Evolutionary conservation across 2,329 filamentous ascomycete species (phyloP), one percentile per base, ranked within the genome.

Genomic region (Coniochaeta hoffmannii): DNA sequence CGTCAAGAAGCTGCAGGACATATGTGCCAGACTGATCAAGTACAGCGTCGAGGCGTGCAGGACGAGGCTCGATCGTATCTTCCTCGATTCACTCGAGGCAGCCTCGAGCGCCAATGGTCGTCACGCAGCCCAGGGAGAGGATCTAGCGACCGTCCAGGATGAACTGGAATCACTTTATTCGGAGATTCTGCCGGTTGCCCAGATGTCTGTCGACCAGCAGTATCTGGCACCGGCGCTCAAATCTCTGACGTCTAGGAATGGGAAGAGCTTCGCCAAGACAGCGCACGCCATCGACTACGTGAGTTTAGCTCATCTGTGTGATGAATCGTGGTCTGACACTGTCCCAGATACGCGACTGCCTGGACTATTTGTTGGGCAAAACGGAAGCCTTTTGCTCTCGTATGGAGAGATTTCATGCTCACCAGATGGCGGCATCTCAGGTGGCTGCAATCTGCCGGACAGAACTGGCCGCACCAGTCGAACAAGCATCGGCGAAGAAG

Each of bases 171-270:
- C 85, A 4, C 72, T 90, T 3, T 86, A 87, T 61, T 74, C 83
- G 0, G 87, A 90, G 64, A 84, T 90, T 38, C 71, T 86, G 0
- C 82, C 86, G 0, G 83, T 90, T 1, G 81, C 85, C 7, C 82
- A 87, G 59, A 89, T 90, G 82, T 82, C 86, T 0, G 76, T 85
- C 1, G 84, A 89, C 60, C 81, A 87, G 61, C 83, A 88, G 64
- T 79, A 85, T 60, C 73, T 87, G 5, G 78, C 82, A 57, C 86
- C 86, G 0, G 81, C 86, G 1, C 69, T 82, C 6, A 69, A 71
- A 55, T 69, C 73, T 0, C 65, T 78, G 4, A 68, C 75, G 7
- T 67, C 71, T 2, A 74, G 70, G 55, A 75, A 73, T 52, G 72
- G 73, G 1, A 70, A 75, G 35, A 73, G 69, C 22, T 60, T 77